These are phyloP conservation scores for Malassezia equina DNA, from an alignment of 1,284 basidiomycete genomes.

Conservation along the genomic window DNA sequence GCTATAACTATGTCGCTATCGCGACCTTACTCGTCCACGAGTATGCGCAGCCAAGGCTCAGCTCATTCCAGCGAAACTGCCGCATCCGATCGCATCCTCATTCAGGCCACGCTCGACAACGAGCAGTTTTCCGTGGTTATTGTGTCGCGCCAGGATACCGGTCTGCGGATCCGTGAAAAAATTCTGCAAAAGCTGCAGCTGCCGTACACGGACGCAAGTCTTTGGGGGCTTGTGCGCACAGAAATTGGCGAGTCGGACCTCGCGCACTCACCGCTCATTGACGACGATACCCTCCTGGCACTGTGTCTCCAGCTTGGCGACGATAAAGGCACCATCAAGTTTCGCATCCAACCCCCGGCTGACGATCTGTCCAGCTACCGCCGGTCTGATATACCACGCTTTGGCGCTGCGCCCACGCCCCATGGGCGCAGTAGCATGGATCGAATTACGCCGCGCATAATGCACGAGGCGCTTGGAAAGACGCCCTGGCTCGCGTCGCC, in stretches of 20 bases:
- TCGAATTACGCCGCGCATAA: not conserved
- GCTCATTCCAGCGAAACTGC: not conserved
- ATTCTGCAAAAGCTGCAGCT: conserved; percentile 24
- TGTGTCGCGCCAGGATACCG: conserved; percentile 36
- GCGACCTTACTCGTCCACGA: conserved; percentile 6
- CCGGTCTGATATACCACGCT: not conserved
- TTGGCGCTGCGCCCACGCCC: not conserved
- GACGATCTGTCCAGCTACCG: not conserved
- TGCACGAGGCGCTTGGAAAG: not conserved
- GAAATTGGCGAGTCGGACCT: conserved; percentile 40
- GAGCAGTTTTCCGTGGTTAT: conserved; percentile 46
- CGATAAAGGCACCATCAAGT: conserved; percentile 44
- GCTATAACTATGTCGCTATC: not conserved
- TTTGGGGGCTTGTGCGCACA: conserved; percentile 30
- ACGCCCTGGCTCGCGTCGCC: not conserved
- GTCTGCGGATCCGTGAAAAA: conserved; percentile 41
- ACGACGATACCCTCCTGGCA: conserved; percentile 41
- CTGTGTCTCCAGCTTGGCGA: conserved; percentile 44
- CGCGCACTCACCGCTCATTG: conserved; percentile 29
- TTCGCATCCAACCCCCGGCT: conserved; percentile 30
- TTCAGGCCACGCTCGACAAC: conserved; percentile 47
- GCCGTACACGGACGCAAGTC: not conserved
- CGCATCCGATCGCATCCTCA: conserved; percentile 26
- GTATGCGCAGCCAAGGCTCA: conserved; percentile 6
- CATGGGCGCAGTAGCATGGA: not conserved